These are phyloP conservation scores for Malassezia obtusa DNA, from an alignment of 1,284 basidiomycete genomes.

Conservation along the genomic window DNA sequence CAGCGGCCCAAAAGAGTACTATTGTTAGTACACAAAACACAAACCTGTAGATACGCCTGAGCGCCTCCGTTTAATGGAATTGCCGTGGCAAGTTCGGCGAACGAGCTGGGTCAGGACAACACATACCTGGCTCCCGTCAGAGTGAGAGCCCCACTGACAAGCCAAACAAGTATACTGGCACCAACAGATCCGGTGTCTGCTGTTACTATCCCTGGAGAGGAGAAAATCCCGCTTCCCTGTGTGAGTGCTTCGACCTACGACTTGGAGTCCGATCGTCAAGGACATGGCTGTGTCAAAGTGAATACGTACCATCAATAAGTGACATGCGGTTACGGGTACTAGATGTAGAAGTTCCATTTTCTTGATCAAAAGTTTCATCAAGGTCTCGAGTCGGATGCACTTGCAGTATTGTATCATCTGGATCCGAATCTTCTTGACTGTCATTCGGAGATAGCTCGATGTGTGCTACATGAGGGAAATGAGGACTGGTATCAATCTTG, in stretches of 20 bases:
- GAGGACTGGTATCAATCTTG: not conserved
- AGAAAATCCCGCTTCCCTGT: constrained; percentile 42
- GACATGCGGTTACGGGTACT: not conserved
- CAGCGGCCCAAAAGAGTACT: constrained; percentile 62
- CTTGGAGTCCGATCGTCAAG: constrained; percentile 42
- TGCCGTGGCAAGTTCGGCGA: constrained; percentile 54
- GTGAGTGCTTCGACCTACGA: constrained; percentile 13
- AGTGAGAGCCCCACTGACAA: constrained; percentile 33
- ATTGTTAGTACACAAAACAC: not conserved
- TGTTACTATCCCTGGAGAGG: constrained; percentile 44
- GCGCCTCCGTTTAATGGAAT: constrained; percentile 53
- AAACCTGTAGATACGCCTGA: constrained; percentile 59
- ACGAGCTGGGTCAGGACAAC: constrained; percentile 63
- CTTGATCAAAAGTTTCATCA: constrained; percentile 4
- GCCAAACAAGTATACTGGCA: constrained; percentile 38
- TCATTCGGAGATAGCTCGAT: not conserved
- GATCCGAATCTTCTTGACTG: not conserved
- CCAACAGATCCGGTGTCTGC: constrained; percentile 41
- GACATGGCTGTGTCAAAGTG: constrained; percentile 16
- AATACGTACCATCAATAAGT: not conserved
- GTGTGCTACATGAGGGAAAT: not conserved
- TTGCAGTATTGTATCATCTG: not conserved
- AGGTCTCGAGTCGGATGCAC: constrained; percentile 4
- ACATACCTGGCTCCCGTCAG: constrained; percentile 51
- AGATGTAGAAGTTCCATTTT: not conserved